Percentiles rank a stretch among this genome's conserved stretches.
Conservation (phyloP, 805 yeast species). For the Candida arabinofermentans region DNA sequence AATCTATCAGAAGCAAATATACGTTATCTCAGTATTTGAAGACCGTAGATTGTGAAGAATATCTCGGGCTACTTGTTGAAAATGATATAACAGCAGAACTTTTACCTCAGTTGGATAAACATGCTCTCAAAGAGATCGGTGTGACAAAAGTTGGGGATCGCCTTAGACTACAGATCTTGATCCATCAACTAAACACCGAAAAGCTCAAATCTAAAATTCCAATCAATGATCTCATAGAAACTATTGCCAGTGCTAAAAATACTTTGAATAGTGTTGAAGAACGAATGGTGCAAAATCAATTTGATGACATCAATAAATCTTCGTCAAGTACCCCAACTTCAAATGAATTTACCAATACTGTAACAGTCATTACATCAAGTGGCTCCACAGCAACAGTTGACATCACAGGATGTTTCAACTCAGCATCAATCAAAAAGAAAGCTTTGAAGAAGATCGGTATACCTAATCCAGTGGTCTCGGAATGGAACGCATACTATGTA, state of each 20-base stretch:
- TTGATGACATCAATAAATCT: neutral
- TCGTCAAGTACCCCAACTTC: constrained; percentile 1
- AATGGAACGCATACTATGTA: constrained; percentile 57
- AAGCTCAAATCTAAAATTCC: constrained; percentile 20
- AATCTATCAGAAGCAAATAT: constrained; percentile 10
- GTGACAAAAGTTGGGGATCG: constrained; percentile 80
- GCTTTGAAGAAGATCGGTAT: constrained; percentile 57
- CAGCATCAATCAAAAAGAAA: constrained; percentile 70
- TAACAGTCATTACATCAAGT: constrained; percentile 70
- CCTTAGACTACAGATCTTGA: constrained; percentile 58
- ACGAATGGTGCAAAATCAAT: constrained; percentile 1
- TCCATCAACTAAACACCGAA: constrained; percentile 42
- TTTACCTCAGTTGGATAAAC: constrained; percentile 56
- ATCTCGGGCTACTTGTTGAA: constrained; percentile 29
- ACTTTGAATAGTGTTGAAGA: constrained; percentile 16
- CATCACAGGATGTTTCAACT: constrained; percentile 75
- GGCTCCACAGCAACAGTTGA: constrained; percentile 68
- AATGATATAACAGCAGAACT: constrained; percentile 56
- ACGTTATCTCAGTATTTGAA: constrained; percentile 18
- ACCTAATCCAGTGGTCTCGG: constrained; percentile 36
- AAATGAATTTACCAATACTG: constrained; percentile 19
- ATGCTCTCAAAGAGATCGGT: constrained; percentile 68
- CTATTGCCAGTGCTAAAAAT: constrained; percentile 12
- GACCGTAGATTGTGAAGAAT: constrained; percentile 25
- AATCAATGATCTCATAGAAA: constrained; percentile 14